Percentiles rank a stretch among this genome's conserved stretches.
Evolutionary conservation across 2,329 filamentous ascomycete genomes (phyloP).

Genomic region (Beauveria scarabaeidicola): DNA sequence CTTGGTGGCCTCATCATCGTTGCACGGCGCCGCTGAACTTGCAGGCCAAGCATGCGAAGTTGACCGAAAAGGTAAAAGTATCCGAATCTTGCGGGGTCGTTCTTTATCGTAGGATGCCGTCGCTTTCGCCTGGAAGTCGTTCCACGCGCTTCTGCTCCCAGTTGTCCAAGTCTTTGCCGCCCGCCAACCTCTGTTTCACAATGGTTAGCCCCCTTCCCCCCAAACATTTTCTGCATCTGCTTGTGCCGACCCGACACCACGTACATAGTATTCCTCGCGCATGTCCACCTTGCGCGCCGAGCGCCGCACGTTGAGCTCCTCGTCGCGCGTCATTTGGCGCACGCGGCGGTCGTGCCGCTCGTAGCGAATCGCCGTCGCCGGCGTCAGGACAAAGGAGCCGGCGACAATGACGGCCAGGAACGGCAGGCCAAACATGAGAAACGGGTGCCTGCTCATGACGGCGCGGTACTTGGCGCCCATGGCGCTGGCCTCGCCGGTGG

Average conservation of each 20-base stretch:
- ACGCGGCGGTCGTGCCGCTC: constrained; percentile 89
- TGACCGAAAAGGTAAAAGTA: neutral
- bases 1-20: neutral
- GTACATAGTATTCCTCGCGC: constrained; percentile 79
- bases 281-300: constrained; percentile 64
- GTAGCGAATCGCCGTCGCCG: constrained; percentile 87
- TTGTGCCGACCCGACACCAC: constrained; percentile 25
- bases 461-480: constrained; percentile 71
- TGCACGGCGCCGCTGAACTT: too few relatives aligned
- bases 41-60: neutral
- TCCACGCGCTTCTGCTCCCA: constrained; percentile 97
- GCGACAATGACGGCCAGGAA: constrained; percentile 86
- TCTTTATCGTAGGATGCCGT: constrained; percentile 57
- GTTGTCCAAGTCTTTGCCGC: constrained; percentile 75
- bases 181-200: constrained; percentile 37
- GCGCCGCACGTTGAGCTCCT: constrained; percentile 75
- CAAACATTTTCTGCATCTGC: neutral
- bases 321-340: constrained; percentile 72
- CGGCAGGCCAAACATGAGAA: constrained; percentile 86
- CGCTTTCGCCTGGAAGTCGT: constrained; percentile 79
- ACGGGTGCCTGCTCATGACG: constrained; percentile 69
- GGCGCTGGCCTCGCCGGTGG: constrained; percentile 55
- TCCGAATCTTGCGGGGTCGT: neutral
- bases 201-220: neutral
- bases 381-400: constrained; percentile 89